phyloP scores from a whole-genome alignment of 495 filamentous ascomycete genomes.

The Aspergillus hancockii region DNA sequence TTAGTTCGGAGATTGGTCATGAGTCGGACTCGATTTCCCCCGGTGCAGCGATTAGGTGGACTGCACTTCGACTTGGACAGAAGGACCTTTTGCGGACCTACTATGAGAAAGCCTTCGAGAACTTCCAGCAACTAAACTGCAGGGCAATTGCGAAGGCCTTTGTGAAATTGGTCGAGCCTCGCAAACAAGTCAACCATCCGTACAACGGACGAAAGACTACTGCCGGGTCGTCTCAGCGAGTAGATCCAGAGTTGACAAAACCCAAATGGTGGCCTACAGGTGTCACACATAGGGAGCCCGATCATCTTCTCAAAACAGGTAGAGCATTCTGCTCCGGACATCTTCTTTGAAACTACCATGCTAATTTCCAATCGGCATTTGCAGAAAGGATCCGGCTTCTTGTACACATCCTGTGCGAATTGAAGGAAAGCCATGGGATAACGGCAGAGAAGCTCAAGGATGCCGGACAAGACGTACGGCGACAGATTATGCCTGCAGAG shows the following conservation, averaged over 20 bases:
- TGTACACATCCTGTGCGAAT: slow-evolving; percentile 59
- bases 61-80: slow-evolving; percentile 58
- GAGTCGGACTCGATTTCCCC: slow-evolving; percentile 27
- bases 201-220: slow-evolving; percentile 63
- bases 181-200: slow-evolving; percentile 74
- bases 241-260: slow-evolving; percentile 46
- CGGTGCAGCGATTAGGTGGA: slow-evolving; percentile 28
- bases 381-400: slow-evolving; percentile 63
- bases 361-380: neutral
- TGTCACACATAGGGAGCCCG: slow-evolving; percentile 73
- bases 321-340: slow-evolving; percentile 19
- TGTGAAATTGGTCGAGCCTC: slow-evolving; percentile 73
- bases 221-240: slow-evolving; percentile 39
- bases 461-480: slow-evolving; percentile 43
- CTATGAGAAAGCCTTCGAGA: slow-evolving; percentile 62
- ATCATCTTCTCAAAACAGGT: slow-evolving; percentile 76
- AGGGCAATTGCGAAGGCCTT: slow-evolving; percentile 73
- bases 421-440: slow-evolving; percentile 41
- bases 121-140: slow-evolving; percentile 69
- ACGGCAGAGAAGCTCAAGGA: slow-evolving; percentile 46
- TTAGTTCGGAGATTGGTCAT: slow-evolving; percentile 12
- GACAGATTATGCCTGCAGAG: slow-evolving; percentile 36
- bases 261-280: slow-evolving; percentile 80
- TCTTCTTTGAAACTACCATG: too few relatives aligned
- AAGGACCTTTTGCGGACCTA: slow-evolving; percentile 58